phyloP scores from a whole-genome alignment of 1,284 basidiomycete species.

The Apiotrichum mycotoxinovorans region DNA sequence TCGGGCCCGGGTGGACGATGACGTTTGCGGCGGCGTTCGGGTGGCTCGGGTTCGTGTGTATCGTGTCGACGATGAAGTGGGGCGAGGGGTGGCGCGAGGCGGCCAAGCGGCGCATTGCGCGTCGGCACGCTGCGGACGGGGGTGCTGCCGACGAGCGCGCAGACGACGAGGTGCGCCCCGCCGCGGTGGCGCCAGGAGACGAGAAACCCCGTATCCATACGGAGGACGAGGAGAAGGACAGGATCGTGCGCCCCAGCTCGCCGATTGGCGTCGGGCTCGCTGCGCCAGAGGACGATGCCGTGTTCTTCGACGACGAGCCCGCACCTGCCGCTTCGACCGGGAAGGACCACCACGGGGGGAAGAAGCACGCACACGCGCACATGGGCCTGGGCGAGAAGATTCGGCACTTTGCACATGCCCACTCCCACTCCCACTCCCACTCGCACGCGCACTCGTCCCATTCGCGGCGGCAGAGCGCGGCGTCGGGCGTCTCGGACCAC shows the following conservation, averaged over 20 bases:
- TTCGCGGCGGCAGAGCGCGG: not conserved
- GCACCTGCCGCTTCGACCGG: not conserved
- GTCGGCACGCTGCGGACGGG: conserved; percentile 11
- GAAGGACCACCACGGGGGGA: not conserved
- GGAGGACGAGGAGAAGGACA: not conserved
- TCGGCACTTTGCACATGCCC: not conserved
- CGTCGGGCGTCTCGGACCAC: conserved; percentile 2
- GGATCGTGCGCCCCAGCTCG: not conserved
- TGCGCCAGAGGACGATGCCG: not conserved
- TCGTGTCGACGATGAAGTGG: conserved; percentile 25
- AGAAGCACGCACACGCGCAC: not conserved
- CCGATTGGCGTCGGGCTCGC: not conserved
- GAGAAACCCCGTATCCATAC: too few relatives aligned
- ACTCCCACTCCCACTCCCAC: too few relatives aligned
- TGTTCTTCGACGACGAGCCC: not conserved
- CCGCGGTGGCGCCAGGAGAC: too few relatives aligned
- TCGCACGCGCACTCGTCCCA: too few relatives aligned
- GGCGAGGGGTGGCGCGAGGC: conserved; percentile 38
- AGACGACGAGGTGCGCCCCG: not conserved
- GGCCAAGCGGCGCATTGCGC: conserved; percentile 16
- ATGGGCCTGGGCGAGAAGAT: not conserved
- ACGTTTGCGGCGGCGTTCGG: conserved; percentile 52
- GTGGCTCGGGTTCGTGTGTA: conserved; percentile 18
- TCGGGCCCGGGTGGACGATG: conserved; percentile 59
- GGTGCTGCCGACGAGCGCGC: not conserved